A percentile compares a stretch with the other conserved stretches of the same genome.
These are phyloP conservation scores for Brassica cretica DNA, from an alignment of 345 rosid genomes.

Conservation along the genomic window DNA sequence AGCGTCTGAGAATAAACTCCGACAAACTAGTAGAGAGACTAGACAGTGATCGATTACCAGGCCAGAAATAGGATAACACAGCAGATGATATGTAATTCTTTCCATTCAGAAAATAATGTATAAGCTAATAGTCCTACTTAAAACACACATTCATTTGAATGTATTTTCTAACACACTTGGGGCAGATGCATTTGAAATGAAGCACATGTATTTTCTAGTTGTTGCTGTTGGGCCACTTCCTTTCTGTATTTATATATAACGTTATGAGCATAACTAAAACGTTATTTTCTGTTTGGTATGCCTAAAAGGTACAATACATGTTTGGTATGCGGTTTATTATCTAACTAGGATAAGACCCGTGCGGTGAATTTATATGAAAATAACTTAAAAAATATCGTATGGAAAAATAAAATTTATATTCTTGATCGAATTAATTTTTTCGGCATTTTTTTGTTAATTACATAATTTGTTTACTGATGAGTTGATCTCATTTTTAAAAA, in stretches of 20 bases:
- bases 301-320: not conserved
- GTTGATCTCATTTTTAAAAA: no score
- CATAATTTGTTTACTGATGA: no score
- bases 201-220: not conserved
- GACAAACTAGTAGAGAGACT: not conserved
- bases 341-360: no score
- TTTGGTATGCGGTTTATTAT: not conserved
- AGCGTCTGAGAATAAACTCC: no score
- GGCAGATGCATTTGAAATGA: not conserved
- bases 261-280: constrained; percentile 16
- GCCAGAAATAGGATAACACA: not conserved
- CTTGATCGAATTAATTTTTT: no score
- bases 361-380: no score
- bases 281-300: constrained; percentile 17
- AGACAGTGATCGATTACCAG: not conserved
- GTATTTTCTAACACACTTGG: not conserved
- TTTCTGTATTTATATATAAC: not conserved
- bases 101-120: not conserved
- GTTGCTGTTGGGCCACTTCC: not conserved
- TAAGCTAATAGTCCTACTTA: not conserved
- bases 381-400: no score
- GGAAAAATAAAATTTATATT: no score
- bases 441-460: no score
- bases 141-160: not conserved
- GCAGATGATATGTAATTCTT: not conserved